phyloP scores from a whole-genome alignment of 2,329 filamentous ascomycete species.

The Epichloe bromicola region DNA sequence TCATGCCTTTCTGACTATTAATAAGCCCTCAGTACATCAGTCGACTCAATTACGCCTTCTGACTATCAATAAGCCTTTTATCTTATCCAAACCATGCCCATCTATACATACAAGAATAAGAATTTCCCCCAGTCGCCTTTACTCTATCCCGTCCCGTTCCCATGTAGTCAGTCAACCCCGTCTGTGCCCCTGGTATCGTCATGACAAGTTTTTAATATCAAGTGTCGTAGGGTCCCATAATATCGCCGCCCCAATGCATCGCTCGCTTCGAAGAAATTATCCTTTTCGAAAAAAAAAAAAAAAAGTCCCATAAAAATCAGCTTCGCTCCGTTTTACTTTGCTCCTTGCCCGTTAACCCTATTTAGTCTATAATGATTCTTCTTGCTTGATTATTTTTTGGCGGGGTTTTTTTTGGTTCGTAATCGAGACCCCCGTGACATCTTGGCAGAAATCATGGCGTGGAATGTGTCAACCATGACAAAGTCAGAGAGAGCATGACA shows the following conservation, averaged over 20 bases:
- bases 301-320: background rate
- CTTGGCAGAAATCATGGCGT: background rate
- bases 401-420: background rate
- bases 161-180: background rate
- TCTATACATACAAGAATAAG: background rate
- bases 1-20: background rate
- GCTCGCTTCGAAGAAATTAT: slow-evolving; percentile 1
- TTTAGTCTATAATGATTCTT: background rate
- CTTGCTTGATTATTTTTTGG: background rate
- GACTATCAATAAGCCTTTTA: slow-evolving; percentile 1
- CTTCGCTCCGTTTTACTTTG: background rate
- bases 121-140: background rate
- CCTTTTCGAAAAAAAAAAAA: background rate
- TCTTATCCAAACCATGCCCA: slow-evolving; percentile 1
- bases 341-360: background rate
- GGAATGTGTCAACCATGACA: background rate
- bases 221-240: background rate
- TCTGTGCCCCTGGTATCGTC: slow-evolving; percentile 2
- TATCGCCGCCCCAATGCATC: slow-evolving; percentile 4
- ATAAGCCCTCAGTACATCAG: background rate
- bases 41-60: background rate
- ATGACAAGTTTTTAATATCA: no score
- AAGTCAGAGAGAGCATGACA: background rate
- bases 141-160: background rate
- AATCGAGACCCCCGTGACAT: background rate